Percentiles rank a stretch among this genome's conserved stretches.
phyloP scores from a whole-genome alignment of 495 filamentous ascomycete species.

The Beverwykella pulmonaria region DNA sequence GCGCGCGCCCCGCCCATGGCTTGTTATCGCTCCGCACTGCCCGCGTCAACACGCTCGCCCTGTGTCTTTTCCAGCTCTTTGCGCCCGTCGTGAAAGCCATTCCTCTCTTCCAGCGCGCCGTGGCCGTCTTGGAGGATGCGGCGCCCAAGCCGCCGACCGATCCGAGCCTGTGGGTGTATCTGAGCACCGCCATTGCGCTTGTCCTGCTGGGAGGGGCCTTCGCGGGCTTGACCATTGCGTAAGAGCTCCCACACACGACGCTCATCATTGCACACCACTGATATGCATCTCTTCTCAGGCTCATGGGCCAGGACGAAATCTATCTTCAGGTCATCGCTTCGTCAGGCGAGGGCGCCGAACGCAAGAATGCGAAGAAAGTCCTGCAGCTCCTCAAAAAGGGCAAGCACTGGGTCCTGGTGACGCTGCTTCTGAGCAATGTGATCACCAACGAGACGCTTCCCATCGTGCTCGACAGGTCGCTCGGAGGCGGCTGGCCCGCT shows the following conservation, averaged over 20 bases:
- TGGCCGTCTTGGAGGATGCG: constrained; percentile 21
- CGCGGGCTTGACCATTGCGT: constrained; percentile 92
- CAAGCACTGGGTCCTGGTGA: constrained; percentile 99
- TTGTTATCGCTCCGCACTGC: constrained; percentile 52
- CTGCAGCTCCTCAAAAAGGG: constrained; percentile 78
- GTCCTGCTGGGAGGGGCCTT: constrained; percentile 92
- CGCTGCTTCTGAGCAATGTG: constrained; percentile 89
- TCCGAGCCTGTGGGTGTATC: constrained; percentile 69
- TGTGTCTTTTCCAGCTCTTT: constrained; percentile 55
- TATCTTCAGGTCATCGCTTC: constrained; percentile 91
- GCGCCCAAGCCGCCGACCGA: constrained; percentile 54
- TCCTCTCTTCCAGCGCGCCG: constrained; percentile 23
- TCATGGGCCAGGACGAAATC: constrained; percentile 91
- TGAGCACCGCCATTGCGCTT: constrained; percentile 68
- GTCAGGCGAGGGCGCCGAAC: constrained; percentile 79
- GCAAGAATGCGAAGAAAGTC: constrained; percentile 79
- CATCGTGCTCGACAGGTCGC: constrained; percentile 88
- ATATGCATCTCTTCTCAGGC: constrained; percentile 42
- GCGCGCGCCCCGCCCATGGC: constrained; percentile 33
- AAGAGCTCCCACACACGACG: constrained; percentile 9
- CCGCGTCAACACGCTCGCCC: constrained; percentile 54
- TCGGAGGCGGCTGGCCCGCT: constrained; percentile 93
- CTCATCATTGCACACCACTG: neutral
- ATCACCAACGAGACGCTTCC: constrained; percentile 98
- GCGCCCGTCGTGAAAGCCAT: constrained; percentile 46